These are phyloP conservation scores for Exserohilum rostratum DNA, from an alignment of 2,329 filamentous ascomycete species.

Conservation along the genomic window DNA sequence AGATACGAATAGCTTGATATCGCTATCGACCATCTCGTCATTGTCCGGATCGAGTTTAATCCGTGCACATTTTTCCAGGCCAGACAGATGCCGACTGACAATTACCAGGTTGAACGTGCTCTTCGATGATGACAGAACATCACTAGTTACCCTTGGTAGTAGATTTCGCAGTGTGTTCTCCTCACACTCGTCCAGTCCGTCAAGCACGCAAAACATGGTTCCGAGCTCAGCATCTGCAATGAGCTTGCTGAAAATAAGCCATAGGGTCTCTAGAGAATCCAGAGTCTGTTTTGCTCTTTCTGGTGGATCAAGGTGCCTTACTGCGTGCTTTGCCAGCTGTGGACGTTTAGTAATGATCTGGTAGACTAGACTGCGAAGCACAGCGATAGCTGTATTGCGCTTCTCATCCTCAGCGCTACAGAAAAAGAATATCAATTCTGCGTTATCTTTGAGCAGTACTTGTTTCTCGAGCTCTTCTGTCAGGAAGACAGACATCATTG, in stretches of 20 bases:
- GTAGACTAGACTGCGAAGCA: background rate
- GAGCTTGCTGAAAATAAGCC: slow-evolving; percentile 26
- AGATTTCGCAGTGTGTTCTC: background rate
- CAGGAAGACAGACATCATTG: background rate
- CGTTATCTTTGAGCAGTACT: background rate
- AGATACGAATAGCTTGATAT: slow-evolving; percentile 35
- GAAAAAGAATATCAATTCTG: background rate
- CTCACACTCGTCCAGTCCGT: slow-evolving; percentile 24
- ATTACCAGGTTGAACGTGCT: background rate
- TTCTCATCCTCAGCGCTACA: background rate
- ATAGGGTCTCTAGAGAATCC: slow-evolving; percentile 24
- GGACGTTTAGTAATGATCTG: slow-evolving; percentile 20
- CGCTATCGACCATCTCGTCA: slow-evolving; percentile 21
- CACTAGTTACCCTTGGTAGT: background rate
- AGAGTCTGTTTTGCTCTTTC: slow-evolving; percentile 13
- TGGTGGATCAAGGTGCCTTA: slow-evolving; percentile 13
- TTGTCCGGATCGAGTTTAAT: slow-evolving; percentile 35
- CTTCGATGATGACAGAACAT: background rate
- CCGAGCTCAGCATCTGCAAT: slow-evolving; percentile 15
- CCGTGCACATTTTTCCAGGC: slow-evolving; percentile 7
- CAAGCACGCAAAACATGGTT: slow-evolving; percentile 31
- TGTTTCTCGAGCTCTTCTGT: background rate
- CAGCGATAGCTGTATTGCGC: background rate
- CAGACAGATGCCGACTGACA: background rate
- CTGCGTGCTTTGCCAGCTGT: slow-evolving; percentile 21